phyloP scores from a whole-genome alignment of 2,329 filamentous ascomycete genomes.

The Ceratocystis albifundus region DNA sequence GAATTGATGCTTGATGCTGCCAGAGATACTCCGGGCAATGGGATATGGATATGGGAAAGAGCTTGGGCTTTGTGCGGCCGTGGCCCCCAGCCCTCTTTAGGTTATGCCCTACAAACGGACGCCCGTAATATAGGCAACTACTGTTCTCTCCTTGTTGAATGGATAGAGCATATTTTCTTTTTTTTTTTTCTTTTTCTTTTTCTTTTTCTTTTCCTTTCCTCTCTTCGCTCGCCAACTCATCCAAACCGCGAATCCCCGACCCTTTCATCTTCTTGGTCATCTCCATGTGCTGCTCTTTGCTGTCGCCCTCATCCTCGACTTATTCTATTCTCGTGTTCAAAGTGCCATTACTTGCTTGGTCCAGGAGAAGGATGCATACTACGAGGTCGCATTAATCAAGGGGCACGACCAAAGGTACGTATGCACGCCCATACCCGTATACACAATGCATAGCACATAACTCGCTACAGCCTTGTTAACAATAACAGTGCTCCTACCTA shows the following conservation, averaged over 20 bases:
- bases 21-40: not conserved
- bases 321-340: slow-evolving; percentile 7
- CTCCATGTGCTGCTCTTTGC: not conserved
- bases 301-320: not conserved
- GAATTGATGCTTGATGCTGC: not conserved
- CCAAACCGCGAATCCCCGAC: not conserved
- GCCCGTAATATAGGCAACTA: not conserved
- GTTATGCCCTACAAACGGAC: not conserved
- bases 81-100: not conserved
- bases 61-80: no score
- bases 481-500: not conserved
- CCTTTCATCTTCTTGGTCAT: not conserved
- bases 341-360: not conserved
- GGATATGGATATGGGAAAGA: no score
- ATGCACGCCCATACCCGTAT: not conserved
- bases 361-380: slow-evolving; percentile 9
- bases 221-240: not conserved
- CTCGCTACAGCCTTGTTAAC: slow-evolving; percentile 7
- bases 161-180: no score
- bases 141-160: no score
- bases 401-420: slow-evolving; percentile 6
- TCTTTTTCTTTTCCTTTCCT: not conserved
- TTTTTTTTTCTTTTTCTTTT: not conserved
- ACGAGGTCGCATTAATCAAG: not conserved
- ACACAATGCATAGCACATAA: not conserved